Evolutionary conservation across 2,329 filamentous ascomycete species (phyloP), one percentile per base, ranked within the genome.

Genomic region (Clarireedia paspali): DNA sequence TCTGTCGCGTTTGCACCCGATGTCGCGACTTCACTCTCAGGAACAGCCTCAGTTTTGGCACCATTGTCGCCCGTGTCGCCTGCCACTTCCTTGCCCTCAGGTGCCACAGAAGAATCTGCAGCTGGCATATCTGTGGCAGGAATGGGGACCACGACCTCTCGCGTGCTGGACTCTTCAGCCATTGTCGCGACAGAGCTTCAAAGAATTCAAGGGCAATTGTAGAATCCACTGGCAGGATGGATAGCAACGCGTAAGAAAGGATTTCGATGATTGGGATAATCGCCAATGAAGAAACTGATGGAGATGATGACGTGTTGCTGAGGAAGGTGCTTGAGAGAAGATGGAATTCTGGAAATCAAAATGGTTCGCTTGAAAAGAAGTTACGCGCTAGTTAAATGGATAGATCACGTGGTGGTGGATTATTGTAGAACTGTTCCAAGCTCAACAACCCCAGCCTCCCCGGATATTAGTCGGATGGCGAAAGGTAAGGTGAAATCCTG

Each of bases 131-230:
- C 64, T 57, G 59, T 49, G 44, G 57, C 30, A 36, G 58, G 23
- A 50, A 58, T 24, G 48, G 62, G 49, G 49, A 44, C 47, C 38
- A 57, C 55, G 26, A 58, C 57, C 58, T 60, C 58, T 59, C 58
- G 56, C 39, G 61, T 55, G 47, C 54, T 62, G 59, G 59, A 56
- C 54, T 64, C 63, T 58, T 67, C 63, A 42, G 66, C 59, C 66
- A 67, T 68, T 6, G 61, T 63, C 60, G 65, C 63, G 62, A 60
- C 59, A 59, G 52, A 50, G 53, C 47, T 55, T 55, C 47, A 45
- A 55, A 50, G 40, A 38, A 48, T 45, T 55, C 53, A 26, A 55
- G 40, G 47, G 26, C 44, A 45, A 42, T 50, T 24, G 56, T 57
- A 46, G 50, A 50, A 55, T 55, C 27, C 44, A 27, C 53, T 53